Base-by-base conservation (phyloP, 306 rosid species). In the Cucumis hystrix region DNA sequence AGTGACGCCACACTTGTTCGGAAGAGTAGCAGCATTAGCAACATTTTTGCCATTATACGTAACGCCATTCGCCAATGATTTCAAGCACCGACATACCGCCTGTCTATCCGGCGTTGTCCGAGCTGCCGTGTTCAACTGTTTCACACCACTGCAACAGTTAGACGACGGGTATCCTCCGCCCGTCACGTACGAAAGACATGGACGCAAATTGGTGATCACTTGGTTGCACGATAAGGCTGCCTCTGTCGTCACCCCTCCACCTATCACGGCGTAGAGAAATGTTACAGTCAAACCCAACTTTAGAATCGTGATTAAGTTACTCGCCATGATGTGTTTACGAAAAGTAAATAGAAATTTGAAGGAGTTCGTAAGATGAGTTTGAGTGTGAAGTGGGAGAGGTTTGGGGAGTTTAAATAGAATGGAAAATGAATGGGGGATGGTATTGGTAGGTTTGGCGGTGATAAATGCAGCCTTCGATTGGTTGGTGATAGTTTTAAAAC, bases 11-110 rank as follows among this genome's bases (percentile, higher is more conserved):
- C 97, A 91, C 35, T 25, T 49, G 16, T 12, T 21, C 0, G 92
- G 94, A 41, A 85, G 87, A 18, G 62, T 3, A 4, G 64, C 85
- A 0, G 82, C 88, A 13, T 40, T 41, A 10, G 0, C 2, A 8
- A 16, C 1, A 21, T 79, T 79, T 43, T 13, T 6, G 9, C 41
- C 11, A 14, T 21, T 56, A 41, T 39, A 57, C 4, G 10, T 10
- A 39, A 18, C 56, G 5, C 69, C 69, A 2, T 9, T 15, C 6
- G 41, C 64, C 6, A 79, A 58, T 0, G 78, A 21, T 59, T 90
- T 84, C 85, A 92, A 47, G 84, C 97, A 92, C 20, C 54, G 77
- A 40, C 91, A 92, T 3, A 49, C 79, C 0, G 7, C 0, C 77
- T 73, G 86, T 58, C 89, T 83, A 55, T 84, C 92, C 0, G 10